Percentiles rank a stretch among this genome's conserved stretches.
These are phyloP conservation scores for Acanthamoeba sp. DNA, from an alignment of 208 protist genomes.

Conservation along the genomic window DNA sequence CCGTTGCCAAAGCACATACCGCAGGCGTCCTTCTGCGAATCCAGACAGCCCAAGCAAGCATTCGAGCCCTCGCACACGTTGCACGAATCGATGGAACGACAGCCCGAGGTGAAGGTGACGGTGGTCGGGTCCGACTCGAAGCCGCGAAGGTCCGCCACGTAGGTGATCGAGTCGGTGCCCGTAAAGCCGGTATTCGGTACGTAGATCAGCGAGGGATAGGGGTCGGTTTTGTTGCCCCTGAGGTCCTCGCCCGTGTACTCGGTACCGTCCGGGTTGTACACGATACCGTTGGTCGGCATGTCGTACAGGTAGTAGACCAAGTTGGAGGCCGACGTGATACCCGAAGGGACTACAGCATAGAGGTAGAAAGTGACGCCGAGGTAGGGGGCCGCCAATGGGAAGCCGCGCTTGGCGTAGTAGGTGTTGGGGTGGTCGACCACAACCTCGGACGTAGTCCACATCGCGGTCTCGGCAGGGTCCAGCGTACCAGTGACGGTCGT, in stretches of 20 bases:
- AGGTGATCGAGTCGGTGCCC: background rate
- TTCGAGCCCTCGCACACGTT: background rate
- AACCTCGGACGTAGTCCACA: conserved; percentile 14
- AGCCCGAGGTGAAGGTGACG: background rate
- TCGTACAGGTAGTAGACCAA: background rate
- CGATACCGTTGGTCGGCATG: background rate
- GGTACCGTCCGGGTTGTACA: background rate
- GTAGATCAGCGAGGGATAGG: background rate
- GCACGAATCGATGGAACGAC: background rate
- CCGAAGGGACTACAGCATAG: background rate
- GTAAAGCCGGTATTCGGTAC: background rate
- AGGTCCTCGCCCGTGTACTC: background rate
- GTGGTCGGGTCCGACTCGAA: background rate
- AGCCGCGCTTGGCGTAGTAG: background rate
- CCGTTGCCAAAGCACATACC: conserved; percentile 14
- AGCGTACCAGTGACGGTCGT: background rate
- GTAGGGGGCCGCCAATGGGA: background rate
- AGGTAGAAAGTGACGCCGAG: background rate
- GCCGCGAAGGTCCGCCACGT: background rate
- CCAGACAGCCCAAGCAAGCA: background rate
- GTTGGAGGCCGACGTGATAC: background rate
- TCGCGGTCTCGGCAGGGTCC: background rate
- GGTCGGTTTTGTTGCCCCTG: background rate
- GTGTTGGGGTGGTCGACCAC: background rate
- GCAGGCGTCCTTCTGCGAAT: background rate